Conservation (phyloP, 352 stramenopile species). For the Halophytophthora batemanensis region DNA sequence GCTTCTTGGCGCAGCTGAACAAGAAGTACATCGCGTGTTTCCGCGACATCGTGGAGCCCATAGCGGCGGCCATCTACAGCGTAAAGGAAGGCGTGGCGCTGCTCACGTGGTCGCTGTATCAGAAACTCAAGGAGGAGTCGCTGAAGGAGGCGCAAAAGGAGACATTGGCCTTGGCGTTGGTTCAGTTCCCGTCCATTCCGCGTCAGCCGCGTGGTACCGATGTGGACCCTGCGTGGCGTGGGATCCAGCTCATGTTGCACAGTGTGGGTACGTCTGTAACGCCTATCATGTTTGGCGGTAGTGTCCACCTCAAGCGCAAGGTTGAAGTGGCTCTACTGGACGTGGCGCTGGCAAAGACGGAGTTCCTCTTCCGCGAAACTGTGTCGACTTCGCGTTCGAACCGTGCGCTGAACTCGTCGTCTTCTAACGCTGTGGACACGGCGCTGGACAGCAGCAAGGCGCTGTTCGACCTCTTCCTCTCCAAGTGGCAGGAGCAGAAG, state of each 20-base stretch:
- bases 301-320: slow-evolving; percentile 45
- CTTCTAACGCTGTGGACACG: slow-evolving; percentile 33
- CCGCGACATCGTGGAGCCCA: slow-evolving; percentile 80
- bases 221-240: slow-evolving; percentile 66
- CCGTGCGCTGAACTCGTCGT: slow-evolving; percentile 11
- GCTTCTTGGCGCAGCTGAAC: slow-evolving; percentile 59
- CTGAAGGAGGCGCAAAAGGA: slow-evolving; percentile 49
- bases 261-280: slow-evolving; percentile 41
- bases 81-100: slow-evolving; percentile 87
- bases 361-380: slow-evolving; percentile 61
- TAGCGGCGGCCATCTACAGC: slow-evolving; percentile 69
- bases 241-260: slow-evolving; percentile 62
- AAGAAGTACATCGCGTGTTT: slow-evolving; percentile 77
- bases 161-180: slow-evolving; percentile 43
- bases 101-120: slow-evolving; percentile 57
- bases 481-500: slow-evolving; percentile 85
- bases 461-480: slow-evolving; percentile 82
- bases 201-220: slow-evolving; percentile 19
- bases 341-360: slow-evolving; percentile 64
- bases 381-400: slow-evolving; percentile 23
- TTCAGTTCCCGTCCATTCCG: slow-evolving; percentile 68
- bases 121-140: slow-evolving; percentile 46
- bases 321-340: slow-evolving; percentile 71
- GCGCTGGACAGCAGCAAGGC: slow-evolving; percentile 61
- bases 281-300: slow-evolving; percentile 42